Evolutionary conservation across 1,284 basidiomycete species (phyloP), one percentile per base, ranked within the genome.

Genomic region (Trametes hirsuta): DNA sequence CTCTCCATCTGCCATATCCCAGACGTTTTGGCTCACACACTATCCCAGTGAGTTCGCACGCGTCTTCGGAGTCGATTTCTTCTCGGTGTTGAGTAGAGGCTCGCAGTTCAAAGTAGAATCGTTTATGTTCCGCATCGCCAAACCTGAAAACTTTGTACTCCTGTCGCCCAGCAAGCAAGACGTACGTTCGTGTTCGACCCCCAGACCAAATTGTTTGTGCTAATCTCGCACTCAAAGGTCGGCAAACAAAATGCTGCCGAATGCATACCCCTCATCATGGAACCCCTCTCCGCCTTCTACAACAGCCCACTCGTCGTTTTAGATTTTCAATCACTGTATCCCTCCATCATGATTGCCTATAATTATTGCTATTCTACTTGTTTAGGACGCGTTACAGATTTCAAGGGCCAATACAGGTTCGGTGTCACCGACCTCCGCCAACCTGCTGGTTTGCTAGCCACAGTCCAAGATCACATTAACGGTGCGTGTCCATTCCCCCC

Each of bases 31-130:
- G 18, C 51, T 30, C 47, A 52, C 21, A 22, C 9, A 36, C 3
- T 21, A 47, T 49, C 36, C 8, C 68, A 96, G 95, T 4, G 97
- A 99, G 74, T 98, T 98, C 69, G 95, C 97, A 18, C 87, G 97
- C 12, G 93, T 98, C 12, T 98, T 98, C 67, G 97, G 97, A 0
- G 90, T 99, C 50, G 97, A 99, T 75, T 98, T 98, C 73, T 94
- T 91, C 71, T 97, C 95, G 0, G 96, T 98, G 45, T 86, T 98
- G 59, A 95, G 88, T 65, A 86, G 97, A 35, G 97, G 97, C 1
- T 97, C 94, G 2, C 97, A 99, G 69, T 98, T 95, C 81, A 98
- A 98, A 77, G 97, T 99, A 21, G 97, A 99, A 78, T 95, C 95
- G 0, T 97, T 99, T 77, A 91, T 99, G 89, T 95, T 97, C 74